Base-by-base conservation (phyloP, 371 early-diverging fungal species). In the Vairimorpha necatrix region DNA sequence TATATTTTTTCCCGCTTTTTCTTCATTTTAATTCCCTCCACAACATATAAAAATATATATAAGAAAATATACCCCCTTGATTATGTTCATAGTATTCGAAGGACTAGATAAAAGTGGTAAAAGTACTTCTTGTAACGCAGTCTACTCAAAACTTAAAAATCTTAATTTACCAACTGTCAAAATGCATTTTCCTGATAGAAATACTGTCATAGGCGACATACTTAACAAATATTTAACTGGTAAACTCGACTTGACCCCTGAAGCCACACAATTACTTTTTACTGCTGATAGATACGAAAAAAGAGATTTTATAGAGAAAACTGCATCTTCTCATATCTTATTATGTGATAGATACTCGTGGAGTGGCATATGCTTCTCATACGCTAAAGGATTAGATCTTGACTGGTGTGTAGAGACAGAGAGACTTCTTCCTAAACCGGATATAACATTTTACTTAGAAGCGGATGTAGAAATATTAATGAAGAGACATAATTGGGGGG, bases 101-200 rank as follows among this genome's bases (percentile, higher is more conserved):
- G 97, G 99, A 50, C 89, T 92, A 69, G 98, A 96, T 87, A 88
- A 94, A 56, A 88, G 90, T 54, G 97, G 97, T 50, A 96, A 98
- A 84, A 89, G 92, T 30, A 94, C 95, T 0, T 92, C 96, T 84
- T 87, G 89, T 74, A 84, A 84, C 50, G 85, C 82, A 30, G 87
- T 95, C 24, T 87, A 88, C 2, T 81, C 87, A 1, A 81, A 85
- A 0, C 85, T 96, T 32, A 84, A 87, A 4, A 85, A 88, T 70
- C 83, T 87, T 33, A 73, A 87, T 75, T 89, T 88, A 4, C 9
- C 62, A 38, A 28, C 11, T 16, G 34, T 16, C 36, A 62, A 56
- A 62, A 78, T 83, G 11, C 36, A 66, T 26, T 84, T 78, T 66
- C 73, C 86, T 87, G 93, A 97, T 82, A 89, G 99, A 77, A 90